Conservation (phyloP, 2,329 filamentous ascomycete genomes). For the Thielaviopsis populi region DNA sequence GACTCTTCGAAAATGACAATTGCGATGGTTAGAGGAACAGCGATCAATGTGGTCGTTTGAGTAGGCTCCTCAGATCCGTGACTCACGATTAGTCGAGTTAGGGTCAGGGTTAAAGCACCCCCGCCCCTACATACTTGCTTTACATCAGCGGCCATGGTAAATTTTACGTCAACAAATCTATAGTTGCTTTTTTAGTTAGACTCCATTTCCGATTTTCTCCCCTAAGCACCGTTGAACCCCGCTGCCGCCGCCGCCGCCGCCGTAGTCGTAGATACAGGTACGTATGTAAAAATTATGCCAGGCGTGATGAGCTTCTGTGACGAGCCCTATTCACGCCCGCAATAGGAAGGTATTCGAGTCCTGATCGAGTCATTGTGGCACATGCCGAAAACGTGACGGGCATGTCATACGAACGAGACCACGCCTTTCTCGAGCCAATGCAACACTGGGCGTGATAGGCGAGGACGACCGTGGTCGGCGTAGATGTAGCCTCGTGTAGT, state of each 20-base stretch:
- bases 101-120: too few species aligned
- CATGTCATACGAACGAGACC: neutral
- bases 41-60: constrained; percentile 13
- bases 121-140: neutral
- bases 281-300: neutral
- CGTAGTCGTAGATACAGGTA: too few species aligned
- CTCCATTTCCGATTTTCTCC: constrained; percentile 1
- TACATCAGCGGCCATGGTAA: constrained; percentile 1
- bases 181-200: neutral
- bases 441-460: too few species aligned
- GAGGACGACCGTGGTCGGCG: too few species aligned
- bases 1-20: constrained; percentile 11
- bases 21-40: constrained; percentile 8
- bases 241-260: neutral
- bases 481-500: too few species aligned
- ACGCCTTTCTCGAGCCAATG: too few species aligned
- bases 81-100: neutral
- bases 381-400: constrained; percentile 1
- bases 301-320: neutral
- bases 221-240: neutral
- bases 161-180: constrained; percentile 6
- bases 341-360: neutral
- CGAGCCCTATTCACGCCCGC: neutral
- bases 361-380: constrained; percentile 1
- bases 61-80: neutral